These are phyloP conservation scores for Cocos nucifera DNA, from an alignment of 176 grass and related monocot genomes.

Conservation along the genomic window DNA sequence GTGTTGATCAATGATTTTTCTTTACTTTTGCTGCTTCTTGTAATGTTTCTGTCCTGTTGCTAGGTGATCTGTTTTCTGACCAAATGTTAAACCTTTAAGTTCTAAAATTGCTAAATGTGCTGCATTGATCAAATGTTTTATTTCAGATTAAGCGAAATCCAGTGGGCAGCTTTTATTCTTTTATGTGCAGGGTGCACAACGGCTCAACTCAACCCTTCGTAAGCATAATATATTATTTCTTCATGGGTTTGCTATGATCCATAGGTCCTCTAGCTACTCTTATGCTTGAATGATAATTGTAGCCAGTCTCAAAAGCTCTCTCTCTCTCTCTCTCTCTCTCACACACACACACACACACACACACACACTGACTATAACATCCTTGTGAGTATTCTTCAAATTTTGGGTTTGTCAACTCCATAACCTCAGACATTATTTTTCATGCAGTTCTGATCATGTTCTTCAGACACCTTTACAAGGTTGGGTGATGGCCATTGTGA, in stretches of 20 bases:
- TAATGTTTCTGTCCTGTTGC: too few species aligned
- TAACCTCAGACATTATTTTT: neutral
- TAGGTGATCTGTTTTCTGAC: neutral
- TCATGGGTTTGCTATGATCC: too few species aligned
- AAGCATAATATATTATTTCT: neutral
- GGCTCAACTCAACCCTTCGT: neutral
- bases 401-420: too few species aligned
- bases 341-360: too few species aligned
- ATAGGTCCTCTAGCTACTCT: too few species aligned
- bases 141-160: slow-evolving; percentile 5
- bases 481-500: slow-evolving; percentile 82
- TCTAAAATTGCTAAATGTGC: neutral
- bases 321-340: too few species aligned
- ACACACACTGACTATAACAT: too few species aligned
- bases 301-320: too few species aligned
- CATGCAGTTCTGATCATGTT: slow-evolving; percentile 53
- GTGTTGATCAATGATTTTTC: too few species aligned
- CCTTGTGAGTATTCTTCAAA: too few species aligned
- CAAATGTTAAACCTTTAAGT: neutral
- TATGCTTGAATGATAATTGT: too few species aligned
- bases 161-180: neutral
- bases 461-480: slow-evolving; percentile 64
- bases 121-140: neutral
- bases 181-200: neutral
- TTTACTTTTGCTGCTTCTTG: too few species aligned